Evolutionary conservation across 805 yeast species (phyloP).

Genomic region (Ogataea degrootiae): DNA sequence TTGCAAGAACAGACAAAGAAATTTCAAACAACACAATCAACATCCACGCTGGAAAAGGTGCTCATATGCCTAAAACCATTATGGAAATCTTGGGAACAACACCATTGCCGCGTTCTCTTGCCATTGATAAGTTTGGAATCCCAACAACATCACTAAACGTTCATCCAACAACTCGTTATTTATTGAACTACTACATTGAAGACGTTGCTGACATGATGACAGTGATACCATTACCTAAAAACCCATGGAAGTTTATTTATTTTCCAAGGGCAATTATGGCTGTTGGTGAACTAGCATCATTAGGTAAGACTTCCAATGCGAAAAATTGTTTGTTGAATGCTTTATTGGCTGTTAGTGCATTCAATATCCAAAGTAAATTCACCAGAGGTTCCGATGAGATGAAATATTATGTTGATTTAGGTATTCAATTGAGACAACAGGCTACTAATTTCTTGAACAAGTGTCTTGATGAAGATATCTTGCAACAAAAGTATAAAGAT

Average conservation of each 20-base stretch:
- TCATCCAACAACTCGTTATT: slow-evolving; percentile 65
- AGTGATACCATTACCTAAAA: slow-evolving; percentile 60
- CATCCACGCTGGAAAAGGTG: slow-evolving; percentile 28
- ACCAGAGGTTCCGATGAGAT: slow-evolving; percentile 61
- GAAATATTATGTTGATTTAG: slow-evolving; percentile 67
- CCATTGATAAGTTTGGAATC: slow-evolving; percentile 35
- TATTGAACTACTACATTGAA: slow-evolving; percentile 66
- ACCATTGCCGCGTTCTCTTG: slow-evolving; percentile 41
- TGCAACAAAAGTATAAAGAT: slow-evolving; percentile 71
- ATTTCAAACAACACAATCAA: slow-evolving; percentile 27
- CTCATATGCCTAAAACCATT: slow-evolving; percentile 49
- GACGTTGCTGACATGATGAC: slow-evolving; percentile 75
- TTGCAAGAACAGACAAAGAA: slow-evolving; percentile 7
- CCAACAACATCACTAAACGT: slow-evolving; percentile 61
- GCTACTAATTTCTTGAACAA: slow-evolving; percentile 64
- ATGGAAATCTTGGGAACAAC: slow-evolving; percentile 44
- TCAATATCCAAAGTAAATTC: slow-evolving; percentile 70
- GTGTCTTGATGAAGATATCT: slow-evolving; percentile 48
- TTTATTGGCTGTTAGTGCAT: slow-evolving; percentile 74
- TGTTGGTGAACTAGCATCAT: slow-evolving; percentile 70
- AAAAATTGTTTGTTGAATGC: slow-evolving; percentile 77
- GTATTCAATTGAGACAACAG: slow-evolving; percentile 68
- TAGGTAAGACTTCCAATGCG: slow-evolving; percentile 71
- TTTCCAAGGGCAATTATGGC: slow-evolving; percentile 81
- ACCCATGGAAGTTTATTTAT: slow-evolving; percentile 86